Percentiles rank a stretch among this genome's conserved stretches.
These are phyloP conservation scores for Trichosporon sp. DNA, from an alignment of 1,284 basidiomycete species.

Conservation along the genomic window DNA sequence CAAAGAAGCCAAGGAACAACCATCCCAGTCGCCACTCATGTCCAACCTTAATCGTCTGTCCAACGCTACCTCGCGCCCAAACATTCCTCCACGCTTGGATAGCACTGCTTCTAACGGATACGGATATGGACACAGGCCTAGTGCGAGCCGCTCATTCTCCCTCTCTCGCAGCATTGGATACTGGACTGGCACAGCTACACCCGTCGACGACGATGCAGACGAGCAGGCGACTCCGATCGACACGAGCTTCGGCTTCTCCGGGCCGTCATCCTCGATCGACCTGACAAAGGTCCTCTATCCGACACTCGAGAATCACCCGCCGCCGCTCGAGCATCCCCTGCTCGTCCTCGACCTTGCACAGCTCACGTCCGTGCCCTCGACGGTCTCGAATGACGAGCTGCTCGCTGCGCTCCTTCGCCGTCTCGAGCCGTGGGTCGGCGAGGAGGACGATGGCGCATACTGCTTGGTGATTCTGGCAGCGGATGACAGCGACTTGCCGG, in stretches of 20 bases:
- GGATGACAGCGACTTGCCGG: constrained; percentile 14
- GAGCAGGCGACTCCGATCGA: not conserved
- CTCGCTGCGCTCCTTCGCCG: constrained; percentile 24
- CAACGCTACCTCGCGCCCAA: constrained; percentile 21
- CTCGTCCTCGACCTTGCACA: constrained; percentile 28
- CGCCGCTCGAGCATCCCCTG: constrained; percentile 19
- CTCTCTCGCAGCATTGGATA: not conserved
- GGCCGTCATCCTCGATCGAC: constrained; percentile 10
- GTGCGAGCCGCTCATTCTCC: constrained; percentile 9
- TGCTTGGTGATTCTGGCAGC: constrained; percentile 36
- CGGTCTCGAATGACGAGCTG: constrained; percentile 28
- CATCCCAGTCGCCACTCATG: constrained; percentile 17
- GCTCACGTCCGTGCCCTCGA: constrained; percentile 17
- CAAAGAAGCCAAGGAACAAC: too few relatives aligned
- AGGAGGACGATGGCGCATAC: constrained; percentile 34
- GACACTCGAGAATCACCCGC: constrained; percentile 17
- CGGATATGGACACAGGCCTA: constrained; percentile 4
- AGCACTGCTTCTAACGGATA: not conserved
- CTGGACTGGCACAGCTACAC: not conserved
- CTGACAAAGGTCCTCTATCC: constrained; percentile 12
- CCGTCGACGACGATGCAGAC: not conserved
- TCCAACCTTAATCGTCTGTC: constrained; percentile 20
- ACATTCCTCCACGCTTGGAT: constrained; percentile 7
- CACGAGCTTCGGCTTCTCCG: not conserved
- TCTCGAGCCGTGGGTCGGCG: constrained; percentile 38